Evolutionary conservation across 352 stramenopile genomes (phyloP).

Genomic region (Globisporangium iwayamae): DNA sequence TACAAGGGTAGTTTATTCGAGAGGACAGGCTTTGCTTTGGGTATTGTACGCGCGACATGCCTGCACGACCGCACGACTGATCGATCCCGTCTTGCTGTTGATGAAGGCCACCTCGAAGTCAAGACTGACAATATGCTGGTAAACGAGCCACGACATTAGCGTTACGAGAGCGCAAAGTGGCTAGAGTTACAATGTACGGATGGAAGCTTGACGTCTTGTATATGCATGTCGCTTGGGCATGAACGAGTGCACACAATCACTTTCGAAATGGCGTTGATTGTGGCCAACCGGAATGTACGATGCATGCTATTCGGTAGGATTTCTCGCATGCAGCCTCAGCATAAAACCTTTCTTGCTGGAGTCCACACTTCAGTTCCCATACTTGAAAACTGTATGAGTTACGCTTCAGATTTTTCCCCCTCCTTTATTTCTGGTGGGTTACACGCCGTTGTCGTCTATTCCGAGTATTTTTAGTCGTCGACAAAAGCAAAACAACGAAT

Average conservation of each 20-base stretch:
- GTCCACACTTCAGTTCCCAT: too few relatives aligned
- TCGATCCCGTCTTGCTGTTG: background rate
- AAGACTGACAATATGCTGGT: too few relatives aligned
- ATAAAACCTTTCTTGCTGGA: background rate
- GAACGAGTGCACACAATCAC: too few relatives aligned
- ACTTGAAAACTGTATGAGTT: background rate
- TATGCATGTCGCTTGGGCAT: too few relatives aligned
- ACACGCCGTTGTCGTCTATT: background rate
- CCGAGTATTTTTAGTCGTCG: slow-evolving; percentile 1
- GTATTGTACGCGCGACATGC: slow-evolving; percentile 1
- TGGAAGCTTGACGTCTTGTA: background rate
- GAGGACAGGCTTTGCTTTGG: background rate
- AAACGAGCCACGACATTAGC: background rate
- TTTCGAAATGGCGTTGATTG: too few relatives aligned
- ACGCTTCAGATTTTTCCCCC: background rate
- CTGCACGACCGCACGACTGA: background rate
- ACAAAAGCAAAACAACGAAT: background rate
- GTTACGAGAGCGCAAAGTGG: background rate
- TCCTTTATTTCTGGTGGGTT: background rate
- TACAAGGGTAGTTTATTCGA: background rate
- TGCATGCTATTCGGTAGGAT: background rate
- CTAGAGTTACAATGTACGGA: background rate
- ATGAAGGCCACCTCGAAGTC: too few relatives aligned
- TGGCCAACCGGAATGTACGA: too few relatives aligned
- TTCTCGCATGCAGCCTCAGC: background rate